Conservation (phyloP, 2,329 filamentous ascomycete species). For the Ambrosiella xylebori region DNA sequence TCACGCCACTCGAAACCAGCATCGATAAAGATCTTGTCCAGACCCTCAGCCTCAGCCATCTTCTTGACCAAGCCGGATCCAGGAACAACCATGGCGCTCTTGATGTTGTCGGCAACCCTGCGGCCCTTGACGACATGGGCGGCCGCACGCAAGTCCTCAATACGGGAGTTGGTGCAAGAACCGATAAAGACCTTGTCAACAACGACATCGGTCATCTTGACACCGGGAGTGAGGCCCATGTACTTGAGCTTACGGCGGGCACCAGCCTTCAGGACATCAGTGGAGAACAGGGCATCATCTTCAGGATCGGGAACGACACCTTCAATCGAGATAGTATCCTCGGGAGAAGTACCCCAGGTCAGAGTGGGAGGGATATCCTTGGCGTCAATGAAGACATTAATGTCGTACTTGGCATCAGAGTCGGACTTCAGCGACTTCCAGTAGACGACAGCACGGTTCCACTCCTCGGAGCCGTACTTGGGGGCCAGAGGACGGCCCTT, state of each 20-base stretch:
- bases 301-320: conserved; percentile 81
- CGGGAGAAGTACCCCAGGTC: conserved; percentile 92
- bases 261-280: conserved; percentile 61
- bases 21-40: conserved; percentile 80
- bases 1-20: conserved; percentile 97
- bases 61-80: conserved; percentile 89
- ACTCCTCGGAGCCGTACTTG: conserved; percentile 66
- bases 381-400: conserved; percentile 73
- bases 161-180: conserved; percentile 92
- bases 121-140: conserved; percentile 73
- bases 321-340: conserved; percentile 90
- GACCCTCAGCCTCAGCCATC: conserved; percentile 76
- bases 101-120: conserved; percentile 75
- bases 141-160: conserved; percentile 83
- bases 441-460: conserved; percentile 75
- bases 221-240: conserved; percentile 81
- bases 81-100: conserved; percentile 88
- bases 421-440: conserved; percentile 81
- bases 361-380: conserved; percentile 89
- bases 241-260: conserved; percentile 78
- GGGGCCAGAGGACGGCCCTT: conserved; percentile 81
- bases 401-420: conserved; percentile 74
- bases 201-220: conserved; percentile 75
- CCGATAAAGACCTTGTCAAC: conserved; percentile 97
- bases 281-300: conserved; percentile 43